A percentile compares a stretch with the other conserved stretches of the same genome.
phyloP scores from a whole-genome alignment of 768 basidiomycete genomes.

The Brasilioporus rufonigricans region DNA sequence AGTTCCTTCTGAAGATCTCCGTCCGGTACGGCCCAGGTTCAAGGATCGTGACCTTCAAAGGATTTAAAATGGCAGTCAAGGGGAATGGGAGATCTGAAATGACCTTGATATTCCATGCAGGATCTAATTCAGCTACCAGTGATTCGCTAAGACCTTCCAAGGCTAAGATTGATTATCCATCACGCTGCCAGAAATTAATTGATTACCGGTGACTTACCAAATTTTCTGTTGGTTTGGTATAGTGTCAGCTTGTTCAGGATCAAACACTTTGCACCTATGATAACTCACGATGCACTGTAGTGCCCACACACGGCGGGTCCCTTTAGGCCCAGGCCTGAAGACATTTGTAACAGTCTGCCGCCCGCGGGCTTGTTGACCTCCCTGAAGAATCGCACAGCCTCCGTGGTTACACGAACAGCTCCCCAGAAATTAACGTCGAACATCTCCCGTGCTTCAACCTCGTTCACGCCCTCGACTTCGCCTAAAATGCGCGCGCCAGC shows the following conservation, averaged over 20 bases:
- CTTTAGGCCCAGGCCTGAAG: conserved; percentile 34
- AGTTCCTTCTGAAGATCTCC: background rate
- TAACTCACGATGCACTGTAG: background rate
- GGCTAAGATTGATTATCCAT: background rate
- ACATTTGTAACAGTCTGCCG: conserved; percentile 38
- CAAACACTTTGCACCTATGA: background rate
- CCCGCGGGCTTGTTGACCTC: conserved; percentile 39
- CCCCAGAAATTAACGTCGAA: conserved; percentile 31
- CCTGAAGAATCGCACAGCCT: conserved; percentile 36
- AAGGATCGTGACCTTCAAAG: conserved; percentile 15
- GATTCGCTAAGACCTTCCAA: conserved; percentile 16
- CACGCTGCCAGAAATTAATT: background rate
- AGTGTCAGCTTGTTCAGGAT: background rate
- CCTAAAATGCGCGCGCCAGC: conserved; percentile 27
- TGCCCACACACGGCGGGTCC: conserved; percentile 3
- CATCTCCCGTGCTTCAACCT: conserved; percentile 29
- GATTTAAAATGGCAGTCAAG: background rate
- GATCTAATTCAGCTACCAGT: conserved; percentile 1
- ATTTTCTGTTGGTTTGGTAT: background rate
- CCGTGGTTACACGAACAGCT: conserved; percentile 21
- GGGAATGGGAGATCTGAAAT: background rate
- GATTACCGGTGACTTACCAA: background rate
- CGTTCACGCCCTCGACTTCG: conserved; percentile 37
- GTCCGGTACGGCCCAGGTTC: conserved; percentile 19
- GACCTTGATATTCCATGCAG: conserved; percentile 1